A percentile compares a stretch with the other conserved stretches of the same genome.
Conservation (phyloP, 805 yeast genomes). For the Cyberlindnera meyerae region DNA sequence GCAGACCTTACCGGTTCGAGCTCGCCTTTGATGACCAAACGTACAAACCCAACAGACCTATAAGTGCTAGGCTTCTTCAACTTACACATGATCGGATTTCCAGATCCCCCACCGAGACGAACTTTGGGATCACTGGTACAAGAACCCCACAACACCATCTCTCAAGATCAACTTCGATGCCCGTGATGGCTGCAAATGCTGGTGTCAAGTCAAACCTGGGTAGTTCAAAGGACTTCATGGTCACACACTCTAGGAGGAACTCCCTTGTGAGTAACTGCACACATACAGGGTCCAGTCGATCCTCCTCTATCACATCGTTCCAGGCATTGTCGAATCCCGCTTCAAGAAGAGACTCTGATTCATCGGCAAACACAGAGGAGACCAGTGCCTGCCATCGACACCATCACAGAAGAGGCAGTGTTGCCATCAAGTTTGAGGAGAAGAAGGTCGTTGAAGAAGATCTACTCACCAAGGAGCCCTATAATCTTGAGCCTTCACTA, state of each 20-base stretch:
- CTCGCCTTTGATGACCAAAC: constrained; percentile 13
- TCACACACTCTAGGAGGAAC: constrained; percentile 8
- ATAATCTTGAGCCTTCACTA: no score
- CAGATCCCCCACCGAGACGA: no score
- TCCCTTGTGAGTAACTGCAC: constrained; percentile 16
- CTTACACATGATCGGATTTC: neutral
- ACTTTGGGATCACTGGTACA: no score
- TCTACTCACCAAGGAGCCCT: no score
- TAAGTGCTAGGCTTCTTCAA: constrained; percentile 12
- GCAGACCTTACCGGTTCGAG: constrained; percentile 11
- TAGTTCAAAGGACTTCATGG: no score
- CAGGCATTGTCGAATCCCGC: no score
- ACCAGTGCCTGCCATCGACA: constrained; percentile 18
- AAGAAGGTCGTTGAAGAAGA: constrained; percentile 6
- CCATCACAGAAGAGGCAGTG: constrained; percentile 27
- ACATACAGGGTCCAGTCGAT: constrained; percentile 4
- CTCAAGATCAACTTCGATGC: constrained; percentile 7
- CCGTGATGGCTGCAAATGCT: neutral
- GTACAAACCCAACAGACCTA: constrained; percentile 15
- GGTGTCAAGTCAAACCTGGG: no score
- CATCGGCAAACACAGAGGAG: neutral
- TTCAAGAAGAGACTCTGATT: neutral
- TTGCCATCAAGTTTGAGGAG: constrained; percentile 24
- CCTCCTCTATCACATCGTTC: no score
- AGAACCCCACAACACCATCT: no score